These are phyloP conservation scores for Phialophora expanda DNA, from an alignment of 2,329 filamentous ascomycete genomes.

Conservation along the genomic window DNA sequence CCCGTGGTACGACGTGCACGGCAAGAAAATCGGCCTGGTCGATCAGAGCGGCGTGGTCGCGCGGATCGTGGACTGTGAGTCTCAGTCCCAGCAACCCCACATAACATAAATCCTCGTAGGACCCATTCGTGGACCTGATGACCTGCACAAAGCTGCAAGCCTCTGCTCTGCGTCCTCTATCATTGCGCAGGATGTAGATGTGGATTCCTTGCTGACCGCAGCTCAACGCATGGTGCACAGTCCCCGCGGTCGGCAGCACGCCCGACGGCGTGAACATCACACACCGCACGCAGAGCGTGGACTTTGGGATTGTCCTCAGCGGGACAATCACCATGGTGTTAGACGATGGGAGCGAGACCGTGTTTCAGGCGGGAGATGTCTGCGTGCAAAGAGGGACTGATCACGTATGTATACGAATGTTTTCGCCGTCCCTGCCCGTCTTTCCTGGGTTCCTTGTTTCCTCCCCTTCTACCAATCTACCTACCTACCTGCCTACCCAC, in stretches of 20 bases:
- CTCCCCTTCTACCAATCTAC: not conserved
- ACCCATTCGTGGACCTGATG: too few species aligned
- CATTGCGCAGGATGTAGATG: not conserved
- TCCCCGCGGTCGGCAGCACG: constrained; percentile 35
- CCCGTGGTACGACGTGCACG: constrained; percentile 40
- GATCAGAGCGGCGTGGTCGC: constrained; percentile 35
- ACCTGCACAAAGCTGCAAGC: not conserved
- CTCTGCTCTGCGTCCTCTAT: too few species aligned
- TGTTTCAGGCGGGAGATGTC: constrained; percentile 41
- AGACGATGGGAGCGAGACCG: constrained; percentile 42
- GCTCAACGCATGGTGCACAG: not conserved
- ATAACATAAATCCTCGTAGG: not conserved
- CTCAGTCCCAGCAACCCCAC: not conserved
- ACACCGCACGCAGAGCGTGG: constrained; percentile 40
- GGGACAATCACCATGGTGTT: constrained; percentile 42
- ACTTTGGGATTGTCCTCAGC: constrained; percentile 44
- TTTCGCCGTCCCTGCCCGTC: too few species aligned
- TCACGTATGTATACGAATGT: constrained; percentile 30
- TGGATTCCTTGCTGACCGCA: not conserved
- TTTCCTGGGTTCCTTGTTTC: too few species aligned
- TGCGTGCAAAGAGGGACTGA: constrained; percentile 41
- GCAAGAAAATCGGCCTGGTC: constrained; percentile 38
- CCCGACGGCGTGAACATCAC: constrained; percentile 35
- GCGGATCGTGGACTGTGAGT: constrained; percentile 40
- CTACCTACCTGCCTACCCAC: too few species aligned